Evolutionary conservation across 176 grass and related monocot genomes (phyloP).

Genomic region (Hordeum vulgare): MorexV3_pseudomolecules_assembly NC_058522.1:312705181-312705680

Average conservation of each 20-base stretch:
- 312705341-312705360: neutral
- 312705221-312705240: too few relatives aligned
- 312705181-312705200: too few relatives aligned
- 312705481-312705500: neutral
- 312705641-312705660: too few relatives aligned
- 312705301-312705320: neutral
- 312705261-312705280: too few relatives aligned
- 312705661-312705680: too few relatives aligned
- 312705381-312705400: neutral
- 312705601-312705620: too few relatives aligned
- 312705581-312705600: slow-evolving; percentile 97
- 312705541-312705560: slow-evolving; percentile 69
- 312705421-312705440: neutral
- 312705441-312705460: neutral
- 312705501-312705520: too few relatives aligned
- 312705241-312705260: too few relatives aligned
- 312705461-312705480: neutral
- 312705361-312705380: neutral
- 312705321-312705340: neutral
- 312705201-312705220: too few relatives aligned
- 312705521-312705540: slow-evolving; percentile 87
- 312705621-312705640: too few relatives aligned
- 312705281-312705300: neutral
- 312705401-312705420: neutral
- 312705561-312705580: slow-evolving; percentile 70